Base-by-base conservation (phyloP, 2,329 filamentous ascomycete species). In the Fusarium begoniae region DNA sequence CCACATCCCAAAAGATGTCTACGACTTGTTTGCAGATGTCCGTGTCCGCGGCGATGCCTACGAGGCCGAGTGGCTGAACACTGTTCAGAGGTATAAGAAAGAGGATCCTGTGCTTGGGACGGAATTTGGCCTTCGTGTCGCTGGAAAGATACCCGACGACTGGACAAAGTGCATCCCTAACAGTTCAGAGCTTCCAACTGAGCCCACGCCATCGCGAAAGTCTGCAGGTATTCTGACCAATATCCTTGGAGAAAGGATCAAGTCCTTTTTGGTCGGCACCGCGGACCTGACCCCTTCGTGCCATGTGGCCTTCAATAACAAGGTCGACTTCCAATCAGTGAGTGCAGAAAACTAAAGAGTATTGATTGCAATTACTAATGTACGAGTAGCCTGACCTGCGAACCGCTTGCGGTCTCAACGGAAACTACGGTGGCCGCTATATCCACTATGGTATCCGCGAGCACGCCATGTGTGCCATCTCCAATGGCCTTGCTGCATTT, bases 341-440 rank as follows among this genome's bases (percentile, higher is more conserved):
- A 41, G 40, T 41, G 20, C 12, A 22, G 2, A 41, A 41, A 3
- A 8, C 8, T 6, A 41, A 13, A 41, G 20, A 41, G 40, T 41
- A n/a, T 15, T 13, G 14, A 26, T 13, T 6, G 11, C 5, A 22
- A 43, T 41, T 41, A 14, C 40, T 41, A 41, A 41, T 7, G 40
- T 7, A 14, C 12, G 8, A 14, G 8, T 22, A 41, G 40, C 40
- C 40, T 41, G 20, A 41, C 14, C 40, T 41, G 20, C 40, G 12
- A 41, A 41, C 40, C 11, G 53, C 41, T 5, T 56, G 41, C n/a
- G 2, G 82, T 83, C 9, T 79, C 84, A 13, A 87, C 13, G 20
- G 30, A 15, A 40, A 40, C 11, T 30, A 43, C 13, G 35, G 20
- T 24, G 53, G 53, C 12, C 53, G 53, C 18, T 56, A 56, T 24